Base-by-base conservation (phyloP, 1,284 basidiomycete genomes). In the Phellopilus nigrolimitatus region DNA sequence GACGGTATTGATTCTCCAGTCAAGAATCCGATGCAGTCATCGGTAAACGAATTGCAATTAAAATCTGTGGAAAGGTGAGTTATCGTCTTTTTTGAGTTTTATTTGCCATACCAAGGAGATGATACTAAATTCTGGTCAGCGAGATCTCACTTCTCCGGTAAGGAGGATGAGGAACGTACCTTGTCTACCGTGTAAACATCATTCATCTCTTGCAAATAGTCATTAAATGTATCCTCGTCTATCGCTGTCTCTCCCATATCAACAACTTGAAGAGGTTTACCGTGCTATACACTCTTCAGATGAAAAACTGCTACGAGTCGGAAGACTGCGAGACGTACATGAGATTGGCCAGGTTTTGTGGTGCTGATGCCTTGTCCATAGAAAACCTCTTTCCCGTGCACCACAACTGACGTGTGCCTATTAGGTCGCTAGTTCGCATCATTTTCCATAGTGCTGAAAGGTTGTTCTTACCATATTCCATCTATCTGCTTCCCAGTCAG, bases 1-100 rank as follows among this genome's bases (percentile, higher is more conserved):
- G 74, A 60, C 3, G 92, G 91, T 56, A 94, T 88, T 19, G 80
- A 80, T 2, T 74, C 72, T 17, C 91, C 90, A 0, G 89, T 93
- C 45, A 95, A 68, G 63, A 95, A 92, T 1, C 86, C 91, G 28
- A 91, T 69, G 47, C 83, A 82, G 58, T 95, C 92, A 54, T 88
- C 89, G 0, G 91, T 92, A 60, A 97, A 97, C 1, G 88, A 87
- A 65, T 95, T 95, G 66, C 91, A 95, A 59, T 91, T 91, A 58
- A 90, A 90, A 42, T 91, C 88, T 88, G 54, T 15, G 15, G n/a
- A 17, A n/a, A 17, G 5, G 15, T 37, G 12, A 37, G 34, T 33
- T n/a, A 3, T 13, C 15, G 7, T 15, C 7, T 17, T 15, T 25
- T 22, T 51, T 31, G 57, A 17, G 31, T 17, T 30, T 28, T 17